These are phyloP conservation scores for Malbranchea zuffiana DNA, from an alignment of 2,329 filamentous ascomycete genomes.

Conservation along the genomic window DNA sequence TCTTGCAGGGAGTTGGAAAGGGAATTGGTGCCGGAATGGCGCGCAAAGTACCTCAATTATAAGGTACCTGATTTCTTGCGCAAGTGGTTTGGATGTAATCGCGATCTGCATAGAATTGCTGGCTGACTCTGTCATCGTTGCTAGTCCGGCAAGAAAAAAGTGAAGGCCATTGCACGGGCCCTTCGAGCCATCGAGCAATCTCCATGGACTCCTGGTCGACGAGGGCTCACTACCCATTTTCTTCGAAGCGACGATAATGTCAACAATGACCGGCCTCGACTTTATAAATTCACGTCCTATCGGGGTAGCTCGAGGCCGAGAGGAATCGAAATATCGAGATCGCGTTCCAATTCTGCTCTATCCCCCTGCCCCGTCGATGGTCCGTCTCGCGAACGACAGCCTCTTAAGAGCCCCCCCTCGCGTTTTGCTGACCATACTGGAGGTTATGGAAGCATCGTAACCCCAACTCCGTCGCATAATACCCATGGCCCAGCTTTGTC, in stretches of 20 bases:
- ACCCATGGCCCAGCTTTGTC: conserved; percentile 31
- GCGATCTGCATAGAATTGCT: conserved; percentile 4
- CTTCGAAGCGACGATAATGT: conserved; percentile 12
- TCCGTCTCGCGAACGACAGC: conserved; percentile 27
- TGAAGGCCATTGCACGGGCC: conserved; percentile 70
- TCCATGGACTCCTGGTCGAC: conserved; percentile 40
- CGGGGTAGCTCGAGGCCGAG: conserved; percentile 18
- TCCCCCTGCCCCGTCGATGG: neutral
- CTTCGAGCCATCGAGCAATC: conserved; percentile 51
- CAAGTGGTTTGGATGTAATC: neutral
- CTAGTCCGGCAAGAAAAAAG: conserved; percentile 74
- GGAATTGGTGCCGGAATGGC: conserved; percentile 89
- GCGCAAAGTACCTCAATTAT: conserved; percentile 87
- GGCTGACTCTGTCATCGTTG: conserved; percentile 13
- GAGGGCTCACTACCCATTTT: conserved; percentile 23
- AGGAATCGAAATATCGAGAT: no score
- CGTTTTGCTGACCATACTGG: conserved; percentile 32
- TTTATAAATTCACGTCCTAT: conserved; percentile 15
- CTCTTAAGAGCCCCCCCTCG: conserved; percentile 25
- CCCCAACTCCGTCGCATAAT: conserved; percentile 37
- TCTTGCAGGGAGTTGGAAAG: conserved; percentile 61
- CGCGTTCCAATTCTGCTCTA: no score
- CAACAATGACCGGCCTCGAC: conserved; percentile 11
- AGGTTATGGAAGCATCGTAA: conserved; percentile 55
- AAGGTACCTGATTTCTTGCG: conserved; percentile 53